A percentile compares a stretch with the other conserved stretches of the same genome.
Conservation (phyloP, 2,329 filamentous ascomycete genomes). For the Pyrenophora graminea region DNA sequence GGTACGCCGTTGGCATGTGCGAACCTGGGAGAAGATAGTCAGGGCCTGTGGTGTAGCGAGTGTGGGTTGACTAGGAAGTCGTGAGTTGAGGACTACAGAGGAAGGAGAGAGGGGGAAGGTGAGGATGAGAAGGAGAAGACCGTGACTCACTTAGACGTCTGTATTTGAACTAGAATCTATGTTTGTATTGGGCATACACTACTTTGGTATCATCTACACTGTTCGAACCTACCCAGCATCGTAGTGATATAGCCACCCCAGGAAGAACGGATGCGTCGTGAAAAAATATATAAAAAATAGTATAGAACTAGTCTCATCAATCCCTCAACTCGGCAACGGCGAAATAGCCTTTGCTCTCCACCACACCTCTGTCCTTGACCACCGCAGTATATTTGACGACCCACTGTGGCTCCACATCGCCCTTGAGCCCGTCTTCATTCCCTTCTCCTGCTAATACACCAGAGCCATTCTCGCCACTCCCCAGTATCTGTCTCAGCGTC, state of each 20-base stretch:
- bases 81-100: neutral
- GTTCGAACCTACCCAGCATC: neutral
- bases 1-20: neutral
- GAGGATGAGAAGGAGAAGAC: too few relatives aligned
- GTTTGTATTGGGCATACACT: neutral
- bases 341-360: conserved; percentile 98
- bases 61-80: neutral
- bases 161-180: too few relatives aligned
- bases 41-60: neutral
- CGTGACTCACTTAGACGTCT: too few relatives aligned
- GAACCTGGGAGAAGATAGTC: neutral
- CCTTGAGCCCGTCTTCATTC: conserved; percentile 64
- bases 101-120: too few relatives aligned
- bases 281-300: too few relatives aligned
- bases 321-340: conserved; percentile 72
- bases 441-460: conserved; percentile 71
- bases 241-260: neutral
- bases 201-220: neutral
- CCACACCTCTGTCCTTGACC: conserved; percentile 88
- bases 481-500: conserved; percentile 81
- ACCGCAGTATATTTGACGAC: conserved; percentile 97
- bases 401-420: conserved; percentile 86
- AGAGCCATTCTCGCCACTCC: conserved; percentile 71
- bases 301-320: neutral
- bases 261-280: too few relatives aligned